Conservation (phyloP, 139 green algal species). For the Nannochloris sp. region DNA sequence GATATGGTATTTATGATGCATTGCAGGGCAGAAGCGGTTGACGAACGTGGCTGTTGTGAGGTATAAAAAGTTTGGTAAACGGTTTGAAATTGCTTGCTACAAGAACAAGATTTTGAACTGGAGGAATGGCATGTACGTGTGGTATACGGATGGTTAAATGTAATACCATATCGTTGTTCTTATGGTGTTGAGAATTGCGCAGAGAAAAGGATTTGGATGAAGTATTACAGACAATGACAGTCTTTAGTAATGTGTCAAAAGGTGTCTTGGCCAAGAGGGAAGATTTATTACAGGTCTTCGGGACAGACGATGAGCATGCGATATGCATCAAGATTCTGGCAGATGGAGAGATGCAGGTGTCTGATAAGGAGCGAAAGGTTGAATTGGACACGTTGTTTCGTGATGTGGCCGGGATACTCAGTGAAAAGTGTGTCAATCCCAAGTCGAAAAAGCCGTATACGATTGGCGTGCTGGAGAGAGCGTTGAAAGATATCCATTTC, state of each 20-base stretch:
- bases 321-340: constrained; percentile 82
- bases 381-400: constrained; percentile 79
- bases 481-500: constrained; percentile 88
- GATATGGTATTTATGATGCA: no score
- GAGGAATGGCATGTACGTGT: constrained; percentile 71
- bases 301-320: constrained; percentile 68
- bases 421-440: constrained; percentile 88
- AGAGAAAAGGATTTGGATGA: constrained; percentile 97
- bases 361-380: constrained; percentile 87
- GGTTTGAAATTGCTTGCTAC: constrained; percentile 98
- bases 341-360: constrained; percentile 90
- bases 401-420: constrained; percentile 69
- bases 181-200: constrained; percentile 11
- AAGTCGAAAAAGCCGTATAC: constrained; percentile 87
- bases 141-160: neutral
- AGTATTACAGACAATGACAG: constrained; percentile 88
- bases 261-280: constrained; percentile 82
- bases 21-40: constrained; percentile 90
- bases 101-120: constrained; percentile 97
- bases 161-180: neutral
- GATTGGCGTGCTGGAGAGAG: constrained; percentile 84
- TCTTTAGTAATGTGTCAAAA: constrained; percentile 95
- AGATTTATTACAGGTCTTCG: constrained; percentile 83
- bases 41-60: constrained; percentile 96
- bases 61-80: constrained; percentile 79